These are phyloP conservation scores for Schizosaccharomyces osmophilus DNA, from an alignment of 805 yeast genomes.

Conservation along the genomic window DNA sequence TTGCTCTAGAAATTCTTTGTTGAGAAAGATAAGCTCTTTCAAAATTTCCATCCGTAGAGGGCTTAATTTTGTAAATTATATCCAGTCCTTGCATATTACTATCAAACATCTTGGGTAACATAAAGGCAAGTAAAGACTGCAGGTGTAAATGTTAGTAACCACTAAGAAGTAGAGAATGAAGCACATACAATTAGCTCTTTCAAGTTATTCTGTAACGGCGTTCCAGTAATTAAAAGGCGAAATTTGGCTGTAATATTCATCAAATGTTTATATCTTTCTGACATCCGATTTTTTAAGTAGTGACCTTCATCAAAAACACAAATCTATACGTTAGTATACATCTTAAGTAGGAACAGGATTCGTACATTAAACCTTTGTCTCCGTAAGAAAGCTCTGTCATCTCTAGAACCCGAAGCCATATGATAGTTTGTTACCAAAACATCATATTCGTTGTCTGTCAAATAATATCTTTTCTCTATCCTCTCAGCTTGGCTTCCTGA, in stretches of 20 bases:
- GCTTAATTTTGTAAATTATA: slow-evolving; percentile 65
- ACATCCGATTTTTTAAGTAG: slow-evolving; percentile 68
- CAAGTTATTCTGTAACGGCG: slow-evolving; percentile 81
- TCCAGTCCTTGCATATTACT: slow-evolving; percentile 85
- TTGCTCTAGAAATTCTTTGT: slow-evolving; percentile 65
- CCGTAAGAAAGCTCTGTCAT: slow-evolving; percentile 57
- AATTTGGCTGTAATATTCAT: slow-evolving; percentile 71
- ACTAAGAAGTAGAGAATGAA: not conserved
- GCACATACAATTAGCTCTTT: slow-evolving; percentile 39
- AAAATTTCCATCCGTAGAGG: slow-evolving; percentile 81
- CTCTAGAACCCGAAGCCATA: slow-evolving; percentile 74
- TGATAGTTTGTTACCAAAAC: slow-evolving; percentile 87
- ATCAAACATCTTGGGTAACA: slow-evolving; percentile 56
- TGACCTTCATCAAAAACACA: slow-evolving; percentile 69
- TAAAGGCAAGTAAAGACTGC: slow-evolving; percentile 59
- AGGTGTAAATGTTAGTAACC: not conserved
- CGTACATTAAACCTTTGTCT: slow-evolving; percentile 67
- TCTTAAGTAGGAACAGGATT: slow-evolving; percentile 43
- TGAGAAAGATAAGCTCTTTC: slow-evolving; percentile 32
- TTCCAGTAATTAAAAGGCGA: slow-evolving; percentile 75
- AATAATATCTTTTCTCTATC: slow-evolving; percentile 34
- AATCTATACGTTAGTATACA: slow-evolving; percentile 50
- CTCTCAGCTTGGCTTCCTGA: slow-evolving; percentile 83
- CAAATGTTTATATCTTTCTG: slow-evolving; percentile 83
- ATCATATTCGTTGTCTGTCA: slow-evolving; percentile 34